Evolutionary conservation across 2,329 filamentous ascomycete species (phyloP), one percentile per base, ranked within the genome.

Genomic region (Arthrobotrys sphaeroides): DNA sequence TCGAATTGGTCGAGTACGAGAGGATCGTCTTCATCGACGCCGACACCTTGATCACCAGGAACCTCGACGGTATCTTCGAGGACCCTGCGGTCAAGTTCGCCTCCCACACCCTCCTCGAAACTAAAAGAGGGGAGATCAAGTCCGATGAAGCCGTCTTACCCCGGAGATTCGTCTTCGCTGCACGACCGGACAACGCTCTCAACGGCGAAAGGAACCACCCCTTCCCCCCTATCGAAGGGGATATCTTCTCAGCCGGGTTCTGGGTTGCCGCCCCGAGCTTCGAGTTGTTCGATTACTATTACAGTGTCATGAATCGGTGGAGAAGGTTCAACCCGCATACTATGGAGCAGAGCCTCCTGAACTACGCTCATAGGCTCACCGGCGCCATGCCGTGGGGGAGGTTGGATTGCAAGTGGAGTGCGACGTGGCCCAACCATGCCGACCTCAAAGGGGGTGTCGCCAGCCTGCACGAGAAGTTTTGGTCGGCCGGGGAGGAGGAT

Each of bases 21-120:
- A 81, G 82, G 3, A 77, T 85, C 24, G 80, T 84, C n/a, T 84
- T 84, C 77, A 78, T 85, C 74, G 84, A 85, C 73, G 82, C 83
- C 22, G 84, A 85, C 77, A 83, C 81, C 7, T 66, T 84, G 16
- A 76, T 85, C 38, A 81, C 79, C 2, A 69, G 77, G 2, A 81
- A 78, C 0, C 77, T 85, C 9, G 83, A 84, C 72, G 79, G 75
- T 10, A 82, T 84, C 18, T 85, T 85, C 75, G 78, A 81, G 20
- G 82, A 82, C 12, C 69, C 77, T 9, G 78, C 74, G 6, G 77
- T 79, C 2, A 73, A 64, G 33, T 60, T 47, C 1, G 76, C 74
- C 12, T 43, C 70, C 18, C 79, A 79, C 9, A 75, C 80, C 31
- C 77, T 80, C n/a, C 18, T 65, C 12, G 49, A 77, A 9, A 69